phyloP scores from a whole-genome alignment of 208 protist genomes.

The Wallacemonas sp. region DNA sequence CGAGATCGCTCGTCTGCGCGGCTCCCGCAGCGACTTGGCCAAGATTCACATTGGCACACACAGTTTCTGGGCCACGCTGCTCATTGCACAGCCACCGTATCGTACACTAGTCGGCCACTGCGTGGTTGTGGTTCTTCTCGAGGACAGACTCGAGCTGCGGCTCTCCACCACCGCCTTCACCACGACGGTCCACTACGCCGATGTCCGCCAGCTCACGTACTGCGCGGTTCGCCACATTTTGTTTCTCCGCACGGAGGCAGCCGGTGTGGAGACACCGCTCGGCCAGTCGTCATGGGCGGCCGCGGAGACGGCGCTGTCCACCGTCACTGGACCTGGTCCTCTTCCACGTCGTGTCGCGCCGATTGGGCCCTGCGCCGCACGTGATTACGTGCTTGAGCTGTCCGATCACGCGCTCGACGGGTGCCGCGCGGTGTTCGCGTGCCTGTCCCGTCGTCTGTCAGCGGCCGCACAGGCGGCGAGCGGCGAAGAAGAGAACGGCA shows the following conservation, averaged over 20 bases:
- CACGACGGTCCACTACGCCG: slow-evolving; percentile 34
- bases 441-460: background rate
- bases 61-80: slow-evolving; percentile 47
- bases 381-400: slow-evolving; percentile 10
- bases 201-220: slow-evolving; percentile 27
- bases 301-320: background rate
- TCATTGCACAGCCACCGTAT: slow-evolving; percentile 48
- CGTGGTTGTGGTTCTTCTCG: slow-evolving; percentile 42
- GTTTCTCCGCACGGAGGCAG: background rate
- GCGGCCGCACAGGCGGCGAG: background rate
- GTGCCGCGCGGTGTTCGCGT: background rate
- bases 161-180: slow-evolving; percentile 56
- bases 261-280: background rate
- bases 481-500: slow-evolving; percentile 6
- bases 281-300: background rate
- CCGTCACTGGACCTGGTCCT: background rate
- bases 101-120: slow-evolving; percentile 40
- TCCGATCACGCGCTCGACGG: background rate
- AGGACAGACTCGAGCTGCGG: slow-evolving; percentile 40
- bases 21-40: background rate
- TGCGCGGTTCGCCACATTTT: background rate
- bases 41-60: slow-evolving; percentile 16
- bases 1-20: slow-evolving; percentile 4
- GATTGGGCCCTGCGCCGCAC: no score
- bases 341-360: background rate